Evolutionary conservation across 1,284 basidiomycete genomes (phyloP).

Genomic region (Neonothopanus nambi): DNA sequence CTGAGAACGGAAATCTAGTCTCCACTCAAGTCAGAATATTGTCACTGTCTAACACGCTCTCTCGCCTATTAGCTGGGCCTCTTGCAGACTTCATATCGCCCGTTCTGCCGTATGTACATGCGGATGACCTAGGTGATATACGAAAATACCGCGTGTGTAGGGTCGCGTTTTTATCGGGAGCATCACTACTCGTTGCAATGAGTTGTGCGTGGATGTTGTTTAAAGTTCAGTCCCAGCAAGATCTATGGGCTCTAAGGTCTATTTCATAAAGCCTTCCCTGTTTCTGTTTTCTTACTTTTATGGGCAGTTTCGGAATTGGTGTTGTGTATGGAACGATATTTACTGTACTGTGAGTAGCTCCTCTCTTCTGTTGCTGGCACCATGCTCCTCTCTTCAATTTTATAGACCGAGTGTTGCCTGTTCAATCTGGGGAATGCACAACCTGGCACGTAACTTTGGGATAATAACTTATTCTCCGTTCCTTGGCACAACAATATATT

Average conservation of each 20-base stretch:
- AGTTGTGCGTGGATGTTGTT: slow-evolving; percentile 57
- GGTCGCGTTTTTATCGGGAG: slow-evolving; percentile 53
- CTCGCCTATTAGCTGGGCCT: slow-evolving; percentile 68
- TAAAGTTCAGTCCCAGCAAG: slow-evolving; percentile 45
- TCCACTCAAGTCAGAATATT: slow-evolving; percentile 69
- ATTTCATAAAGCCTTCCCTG: slow-evolving; percentile 13
- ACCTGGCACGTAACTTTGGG: slow-evolving; percentile 75
- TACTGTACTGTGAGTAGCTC: slow-evolving; percentile 59
- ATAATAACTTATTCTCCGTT: slow-evolving; percentile 72
- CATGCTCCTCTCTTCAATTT: slow-evolving; percentile 8
- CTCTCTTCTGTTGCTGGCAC: background rate
- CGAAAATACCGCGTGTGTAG: slow-evolving; percentile 57
- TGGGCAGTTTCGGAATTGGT: slow-evolving; percentile 57
- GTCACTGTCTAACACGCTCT: slow-evolving; percentile 67
- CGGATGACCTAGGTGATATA: slow-evolving; percentile 28
- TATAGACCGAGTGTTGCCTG: slow-evolving; percentile 69
- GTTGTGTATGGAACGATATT: slow-evolving; percentile 68
- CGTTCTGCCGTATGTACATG: slow-evolving; percentile 31
- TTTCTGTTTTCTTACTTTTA: slow-evolving; percentile 10
- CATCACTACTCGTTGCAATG: slow-evolving; percentile 46
- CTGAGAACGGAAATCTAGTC: slow-evolving; percentile 36
- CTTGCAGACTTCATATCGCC: slow-evolving; percentile 72
- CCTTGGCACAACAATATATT: slow-evolving; percentile 70
- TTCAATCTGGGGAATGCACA: slow-evolving; percentile 64
- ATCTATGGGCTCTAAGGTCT: slow-evolving; percentile 65